Evolutionary conservation across 257 asterid species (phyloP).

Genomic region (Solanum pinnatisectum): DNA sequence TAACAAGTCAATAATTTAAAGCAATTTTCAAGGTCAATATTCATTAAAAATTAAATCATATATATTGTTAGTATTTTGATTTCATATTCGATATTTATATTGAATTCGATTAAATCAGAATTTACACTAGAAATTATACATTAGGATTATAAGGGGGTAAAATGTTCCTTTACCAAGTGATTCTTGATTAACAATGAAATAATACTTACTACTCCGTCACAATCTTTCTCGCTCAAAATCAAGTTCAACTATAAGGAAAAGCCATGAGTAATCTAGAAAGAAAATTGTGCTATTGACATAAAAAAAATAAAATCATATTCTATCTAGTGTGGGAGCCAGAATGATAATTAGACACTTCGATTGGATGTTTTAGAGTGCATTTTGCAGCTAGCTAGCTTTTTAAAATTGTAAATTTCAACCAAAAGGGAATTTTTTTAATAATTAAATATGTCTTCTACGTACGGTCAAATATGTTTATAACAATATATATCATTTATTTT

Average conservation of each 20-base stretch:
- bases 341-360: neutral
- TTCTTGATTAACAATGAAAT: neutral
- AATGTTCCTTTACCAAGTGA: neutral
- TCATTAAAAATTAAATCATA: neutral
- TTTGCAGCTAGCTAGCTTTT: neutral
- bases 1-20: neutral
- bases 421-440: neutral
- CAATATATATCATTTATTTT: neutral
- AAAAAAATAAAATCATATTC: neutral
- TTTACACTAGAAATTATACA: neutral
- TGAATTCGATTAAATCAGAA: rapidly evolving
- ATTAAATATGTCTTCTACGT: neutral
- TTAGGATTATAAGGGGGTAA: neutral
- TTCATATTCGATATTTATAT: neutral
- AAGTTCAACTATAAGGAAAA: neutral
- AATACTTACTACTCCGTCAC: rapidly evolving
- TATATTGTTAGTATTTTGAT: neutral
- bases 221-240: neutral
- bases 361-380: neutral
- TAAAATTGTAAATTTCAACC: neutral
- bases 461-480: too few relatives aligned
- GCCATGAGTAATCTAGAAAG: neutral
- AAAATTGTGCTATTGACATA: neutral
- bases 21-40: neutral
- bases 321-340: neutral